phyloP scores from a whole-genome alignment of 2,329 filamentous ascomycete genomes.

The Venturia pyrina region DNA sequence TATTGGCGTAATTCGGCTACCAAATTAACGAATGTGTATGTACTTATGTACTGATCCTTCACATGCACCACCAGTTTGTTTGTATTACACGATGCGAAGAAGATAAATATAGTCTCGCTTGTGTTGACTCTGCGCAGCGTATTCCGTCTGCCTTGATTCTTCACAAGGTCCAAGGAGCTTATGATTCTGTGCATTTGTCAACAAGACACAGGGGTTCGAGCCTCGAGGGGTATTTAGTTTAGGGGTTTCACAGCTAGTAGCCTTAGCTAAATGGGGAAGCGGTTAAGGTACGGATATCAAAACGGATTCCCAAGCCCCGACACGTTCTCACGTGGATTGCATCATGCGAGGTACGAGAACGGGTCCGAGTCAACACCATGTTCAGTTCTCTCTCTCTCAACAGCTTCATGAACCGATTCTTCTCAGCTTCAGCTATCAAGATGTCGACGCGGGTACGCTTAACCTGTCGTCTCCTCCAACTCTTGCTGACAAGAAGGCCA shows the following conservation, averaged over 20 bases:
- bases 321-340: not conserved
- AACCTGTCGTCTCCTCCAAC: not conserved
- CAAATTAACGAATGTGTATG: not conserved
- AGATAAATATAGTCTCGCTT: not conserved
- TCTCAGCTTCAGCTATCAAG: not conserved
- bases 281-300: not conserved
- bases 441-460: constrained; percentile 4
- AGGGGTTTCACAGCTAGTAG: not conserved
- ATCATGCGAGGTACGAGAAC: not conserved
- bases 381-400: not conserved
- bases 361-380: not conserved
- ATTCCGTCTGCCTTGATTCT: not conserved
- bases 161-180: not conserved
- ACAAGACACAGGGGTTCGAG: not conserved
- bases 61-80: not conserved
- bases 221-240: not conserved
- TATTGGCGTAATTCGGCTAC: not conserved
- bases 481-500: constrained; percentile 16
- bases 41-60: not conserved
- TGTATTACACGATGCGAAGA: not conserved
- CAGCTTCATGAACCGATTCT: not conserved
- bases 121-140: not conserved
- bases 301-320: too few species aligned
- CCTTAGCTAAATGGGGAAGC: not conserved
- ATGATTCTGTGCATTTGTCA: not conserved